Percentiles rank a stretch among this genome's conserved stretches.
phyloP scores from a whole-genome alignment of 805 yeast species.

The Cyberlindnera euphorbiae region DNA sequence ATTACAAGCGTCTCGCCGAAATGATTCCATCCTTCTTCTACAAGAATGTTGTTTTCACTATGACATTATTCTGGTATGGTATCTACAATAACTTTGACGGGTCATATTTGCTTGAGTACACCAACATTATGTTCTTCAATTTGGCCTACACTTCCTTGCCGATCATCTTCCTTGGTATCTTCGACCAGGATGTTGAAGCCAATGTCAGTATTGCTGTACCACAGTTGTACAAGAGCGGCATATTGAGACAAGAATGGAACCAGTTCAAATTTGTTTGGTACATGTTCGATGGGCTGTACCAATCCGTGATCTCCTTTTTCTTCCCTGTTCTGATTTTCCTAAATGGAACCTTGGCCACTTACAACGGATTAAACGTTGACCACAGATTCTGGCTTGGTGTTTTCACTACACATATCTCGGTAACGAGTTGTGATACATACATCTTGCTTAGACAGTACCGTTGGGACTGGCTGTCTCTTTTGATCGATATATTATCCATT shows the following conservation, averaged over 20 bases:
- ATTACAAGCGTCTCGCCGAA: conserved; percentile 74
- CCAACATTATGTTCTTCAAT: conserved; percentile 75
- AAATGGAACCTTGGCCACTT: conserved; percentile 38
- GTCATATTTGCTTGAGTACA: conserved; percentile 70
- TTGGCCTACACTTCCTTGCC: conserved; percentile 82
- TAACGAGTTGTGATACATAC: conserved; percentile 59
- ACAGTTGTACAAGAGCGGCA: conserved; percentile 69
- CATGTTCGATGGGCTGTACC: conserved; percentile 75
- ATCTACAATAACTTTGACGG: conserved; percentile 74
- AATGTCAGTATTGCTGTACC: conserved; percentile 69
- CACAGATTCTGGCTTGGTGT: conserved; percentile 73
- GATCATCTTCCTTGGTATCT: conserved; percentile 69
- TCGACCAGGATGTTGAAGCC: conserved; percentile 77
- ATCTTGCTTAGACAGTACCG: conserved; percentile 64
- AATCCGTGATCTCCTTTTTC: conserved; percentile 66
- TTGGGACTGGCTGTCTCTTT: conserved; percentile 74
- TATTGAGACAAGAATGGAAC: conserved; percentile 66
- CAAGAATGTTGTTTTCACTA: conserved; percentile 70
- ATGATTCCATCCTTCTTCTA: conserved; percentile 81
- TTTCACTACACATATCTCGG: conserved; percentile 58
- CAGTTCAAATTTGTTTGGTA: conserved; percentile 64
- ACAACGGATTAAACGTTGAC: conserved; percentile 53
- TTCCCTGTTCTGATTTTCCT: conserved; percentile 61
- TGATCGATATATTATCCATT: conserved; percentile 54
- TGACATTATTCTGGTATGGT: conserved; percentile 79